Evolutionary conservation across 805 yeast genomes (phyloP).

Genomic region (Wickerhamiella qilinensis): DNA sequence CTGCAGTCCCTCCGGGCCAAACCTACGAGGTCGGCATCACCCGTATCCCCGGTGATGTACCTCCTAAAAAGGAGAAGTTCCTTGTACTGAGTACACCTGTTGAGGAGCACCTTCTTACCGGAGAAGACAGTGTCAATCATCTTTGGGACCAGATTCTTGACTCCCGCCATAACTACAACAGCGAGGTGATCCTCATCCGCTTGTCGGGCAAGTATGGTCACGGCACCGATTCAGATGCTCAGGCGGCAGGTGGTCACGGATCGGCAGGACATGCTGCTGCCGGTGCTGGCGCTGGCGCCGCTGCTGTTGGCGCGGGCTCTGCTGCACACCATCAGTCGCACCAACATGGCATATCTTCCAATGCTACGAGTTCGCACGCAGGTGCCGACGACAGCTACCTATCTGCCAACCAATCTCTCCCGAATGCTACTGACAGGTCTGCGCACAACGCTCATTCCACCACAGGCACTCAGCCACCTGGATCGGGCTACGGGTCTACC

Average conservation of each 20-base stretch:
- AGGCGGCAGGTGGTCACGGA: no score
- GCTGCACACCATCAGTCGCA: slow-evolving; percentile 2
- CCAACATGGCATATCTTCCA: no score
- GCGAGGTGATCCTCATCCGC: slow-evolving; percentile 51
- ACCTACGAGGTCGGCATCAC: slow-evolving; percentile 59
- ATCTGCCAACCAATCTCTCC: not conserved
- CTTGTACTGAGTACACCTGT: slow-evolving; percentile 76
- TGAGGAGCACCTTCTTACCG: slow-evolving; percentile 28
- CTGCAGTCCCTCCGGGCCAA: slow-evolving; percentile 60
- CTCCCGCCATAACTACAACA: slow-evolving; percentile 36
- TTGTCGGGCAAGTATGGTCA: not conserved
- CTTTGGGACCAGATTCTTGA: slow-evolving; percentile 62
- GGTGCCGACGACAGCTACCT: not conserved
- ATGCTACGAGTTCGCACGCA: not conserved
- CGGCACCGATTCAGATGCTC: no score
- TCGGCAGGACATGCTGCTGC: no score
- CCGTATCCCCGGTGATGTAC: slow-evolving; percentile 66
- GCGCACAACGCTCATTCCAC: not conserved
- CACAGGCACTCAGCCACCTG: no score
- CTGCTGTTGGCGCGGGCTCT: slow-evolving; percentile 13
- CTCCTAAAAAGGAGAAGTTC: slow-evolving; percentile 75
- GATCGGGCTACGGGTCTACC: no score
- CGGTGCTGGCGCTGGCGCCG: slow-evolving; percentile 17
- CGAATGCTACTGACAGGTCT: not conserved
- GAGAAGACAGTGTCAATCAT: slow-evolving; percentile 39